A percentile compares a stretch with the other conserved stretches of the same genome.
Evolutionary conservation across 345 rosid species (phyloP).

Genomic region (Melastoma malabathricum): DNA sequence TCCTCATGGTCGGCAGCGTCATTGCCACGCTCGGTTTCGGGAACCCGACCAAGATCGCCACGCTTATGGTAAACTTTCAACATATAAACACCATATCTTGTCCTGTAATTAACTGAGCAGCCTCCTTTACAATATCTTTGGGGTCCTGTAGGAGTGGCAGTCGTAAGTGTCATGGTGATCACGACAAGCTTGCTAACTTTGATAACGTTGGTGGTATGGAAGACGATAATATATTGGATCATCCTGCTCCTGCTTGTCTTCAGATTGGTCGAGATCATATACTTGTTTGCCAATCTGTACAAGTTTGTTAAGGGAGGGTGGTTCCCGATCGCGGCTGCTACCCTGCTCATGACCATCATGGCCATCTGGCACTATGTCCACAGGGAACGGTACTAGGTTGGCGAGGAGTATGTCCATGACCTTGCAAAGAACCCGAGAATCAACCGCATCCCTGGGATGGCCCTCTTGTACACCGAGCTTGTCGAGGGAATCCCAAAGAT

Average conservation of each 20-base stretch:
- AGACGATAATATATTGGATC: conserved; percentile 12
- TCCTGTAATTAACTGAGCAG: not conserved
- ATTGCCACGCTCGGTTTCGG: conserved; percentile 28
- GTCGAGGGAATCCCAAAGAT: conserved; percentile 21
- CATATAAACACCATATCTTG: conserved; percentile 6
- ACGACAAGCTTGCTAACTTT: conserved; percentile 16
- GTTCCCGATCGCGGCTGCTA: conserved; percentile 12
- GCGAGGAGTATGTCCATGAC: not conserved
- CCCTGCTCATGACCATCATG: conserved; percentile 13
- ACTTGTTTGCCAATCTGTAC: conserved; percentile 14
- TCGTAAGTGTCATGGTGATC: conserved; percentile 17
- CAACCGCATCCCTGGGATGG: conserved; percentile 13
- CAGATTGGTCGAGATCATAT: conserved; percentile 12
- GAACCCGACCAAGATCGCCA: conserved; percentile 26
- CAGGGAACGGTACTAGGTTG: conserved; percentile 11
- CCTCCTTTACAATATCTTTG: too few species aligned
- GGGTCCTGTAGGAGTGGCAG: conserved; percentile 20
- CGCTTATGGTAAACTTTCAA: conserved; percentile 30
- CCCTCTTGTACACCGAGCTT: conserved; percentile 18
- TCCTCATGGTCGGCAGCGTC: conserved; percentile 36
- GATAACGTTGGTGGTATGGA: conserved; percentile 19
- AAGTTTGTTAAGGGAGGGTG: conserved; percentile 21
- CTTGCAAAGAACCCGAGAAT: not conserved
- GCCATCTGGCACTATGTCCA: conserved; percentile 16
- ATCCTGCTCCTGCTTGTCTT: conserved; percentile 12